These are phyloP conservation scores for Solanum sejunctum DNA, from an alignment of 257 asterid genomes.

Conservation along the genomic window DNA sequence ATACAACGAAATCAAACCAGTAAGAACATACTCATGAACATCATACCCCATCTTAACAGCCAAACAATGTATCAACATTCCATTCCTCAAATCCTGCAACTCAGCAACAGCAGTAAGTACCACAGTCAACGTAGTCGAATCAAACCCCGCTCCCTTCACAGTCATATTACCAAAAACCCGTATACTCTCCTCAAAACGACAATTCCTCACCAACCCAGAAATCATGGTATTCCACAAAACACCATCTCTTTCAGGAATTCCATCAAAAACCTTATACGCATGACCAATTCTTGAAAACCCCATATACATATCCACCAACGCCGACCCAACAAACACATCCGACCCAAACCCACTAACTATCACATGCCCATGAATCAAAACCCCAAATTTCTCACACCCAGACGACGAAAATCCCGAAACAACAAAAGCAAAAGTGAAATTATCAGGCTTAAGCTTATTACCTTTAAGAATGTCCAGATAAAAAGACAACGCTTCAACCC, in stretches of 20 bases:
- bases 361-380: constrained; percentile 66
- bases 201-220: constrained; percentile 69
- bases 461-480: constrained; percentile 32
- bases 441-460: constrained; percentile 47
- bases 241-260: constrained; percentile 51
- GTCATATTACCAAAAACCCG: constrained; percentile 32
- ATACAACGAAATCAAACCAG: constrained; percentile 63
- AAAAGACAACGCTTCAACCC: constrained; percentile 33
- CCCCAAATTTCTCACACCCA: constrained; percentile 23
- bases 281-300: constrained; percentile 23
- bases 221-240: constrained; percentile 78
- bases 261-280: constrained; percentile 72
- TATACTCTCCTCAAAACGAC: constrained; percentile 35
- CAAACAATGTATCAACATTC: constrained; percentile 65
- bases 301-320: constrained; percentile 51
- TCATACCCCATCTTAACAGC: constrained; percentile 56
- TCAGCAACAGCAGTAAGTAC: constrained; percentile 58
- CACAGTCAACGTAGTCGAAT: constrained; percentile 66
- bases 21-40: constrained; percentile 52
- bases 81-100: constrained; percentile 56
- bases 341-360: constrained; percentile 45
- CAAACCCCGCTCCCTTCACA: constrained; percentile 23
- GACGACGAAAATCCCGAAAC: constrained; percentile 38
- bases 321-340: constrained; percentile 79
- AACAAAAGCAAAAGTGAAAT: constrained; percentile 51